Base-by-base conservation (phyloP, 2,329 filamentous ascomycete genomes). In the Aspergillus sp. region DNA sequence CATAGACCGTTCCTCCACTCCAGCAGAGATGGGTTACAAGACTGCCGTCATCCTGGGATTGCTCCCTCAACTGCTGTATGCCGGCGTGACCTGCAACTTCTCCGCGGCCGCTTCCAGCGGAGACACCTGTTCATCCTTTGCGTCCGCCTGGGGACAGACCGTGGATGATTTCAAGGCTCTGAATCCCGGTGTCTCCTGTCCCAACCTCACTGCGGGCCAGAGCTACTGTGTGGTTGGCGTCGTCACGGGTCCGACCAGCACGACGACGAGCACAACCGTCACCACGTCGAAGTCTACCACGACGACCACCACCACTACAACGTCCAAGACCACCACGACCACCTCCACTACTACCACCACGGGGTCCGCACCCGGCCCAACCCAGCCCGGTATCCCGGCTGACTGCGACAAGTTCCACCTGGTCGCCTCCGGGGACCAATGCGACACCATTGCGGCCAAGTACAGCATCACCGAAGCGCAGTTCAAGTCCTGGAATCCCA, bases 71-170 rank as follows among this genome's bases (percentile, higher is more conserved):
- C 43, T 56, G 41, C 54, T 48, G 3, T 50, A 31, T 45, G 49
- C 49, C 11, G 25, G 45, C 31, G 47, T 53, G 20, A 36, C 34
- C 47, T 57, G 55, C 45, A 53, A n/a, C 47, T 50, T 48, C 25
- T 40, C 29, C n/a, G 34, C 25, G 16, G 36, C 44, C 13, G 53
- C 63, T 19, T 54, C 50, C 21, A 51, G 36, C 5, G 64, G 63
- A 16, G 65, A 64, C 53, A 66, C 65, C 17, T 69, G 65, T 50
- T 52, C 54, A n/a, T 58, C 57, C 45, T 60, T 69, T 45, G 52
- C 56, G 21, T 45, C 47, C 16, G 52, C 46, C 56, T 67, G 64
- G 64, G 63, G 58, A 11, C 14, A 64, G 25, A 51, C 50, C 5
- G 52, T 59, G 25, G 50, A 56, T 11, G 53, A 55, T 4, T 62